These are phyloP conservation scores for Paragyromitra xinjiangensis DNA, from an alignment of 495 filamentous ascomycete species.

Conservation along the genomic window DNA sequence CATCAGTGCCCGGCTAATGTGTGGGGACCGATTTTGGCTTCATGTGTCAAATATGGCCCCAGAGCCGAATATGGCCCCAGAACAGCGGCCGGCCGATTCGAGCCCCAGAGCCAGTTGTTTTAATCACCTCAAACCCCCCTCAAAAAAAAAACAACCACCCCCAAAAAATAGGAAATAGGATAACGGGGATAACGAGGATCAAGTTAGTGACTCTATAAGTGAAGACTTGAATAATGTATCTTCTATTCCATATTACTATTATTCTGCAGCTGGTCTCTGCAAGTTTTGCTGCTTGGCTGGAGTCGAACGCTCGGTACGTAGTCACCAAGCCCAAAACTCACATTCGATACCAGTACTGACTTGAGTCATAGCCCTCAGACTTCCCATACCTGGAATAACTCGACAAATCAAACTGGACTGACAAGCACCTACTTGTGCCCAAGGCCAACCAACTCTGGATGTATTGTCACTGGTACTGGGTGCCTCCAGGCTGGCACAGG, in stretches of 20 bases:
- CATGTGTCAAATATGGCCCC: too few relatives aligned
- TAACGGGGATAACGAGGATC: too few relatives aligned
- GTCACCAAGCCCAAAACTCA: neutral
- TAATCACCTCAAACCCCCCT: neutral
- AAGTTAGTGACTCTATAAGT: too few relatives aligned
- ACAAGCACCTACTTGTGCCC: neutral
- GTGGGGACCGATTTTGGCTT: too few relatives aligned
- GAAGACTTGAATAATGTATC: neutral
- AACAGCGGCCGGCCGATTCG: neutral
- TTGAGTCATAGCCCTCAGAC: neutral
- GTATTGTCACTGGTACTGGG: neutral
- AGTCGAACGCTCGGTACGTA: neutral
- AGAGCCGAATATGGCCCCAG: neutral
- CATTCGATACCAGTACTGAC: neutral
- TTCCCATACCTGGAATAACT: neutral
- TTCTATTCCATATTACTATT: neutral
- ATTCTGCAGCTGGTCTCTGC: neutral
- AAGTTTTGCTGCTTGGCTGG: neutral
- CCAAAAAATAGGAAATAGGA: neutral
- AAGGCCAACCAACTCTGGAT: neutral
- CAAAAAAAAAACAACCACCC: too few relatives aligned
- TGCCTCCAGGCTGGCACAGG: neutral
- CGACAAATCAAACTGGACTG: neutral
- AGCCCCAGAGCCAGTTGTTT: neutral
- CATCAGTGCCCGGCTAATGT: too few relatives aligned